Base-by-base conservation (phyloP, 1,284 basidiomycete genomes). In the Sparassis latifolia region DNA sequence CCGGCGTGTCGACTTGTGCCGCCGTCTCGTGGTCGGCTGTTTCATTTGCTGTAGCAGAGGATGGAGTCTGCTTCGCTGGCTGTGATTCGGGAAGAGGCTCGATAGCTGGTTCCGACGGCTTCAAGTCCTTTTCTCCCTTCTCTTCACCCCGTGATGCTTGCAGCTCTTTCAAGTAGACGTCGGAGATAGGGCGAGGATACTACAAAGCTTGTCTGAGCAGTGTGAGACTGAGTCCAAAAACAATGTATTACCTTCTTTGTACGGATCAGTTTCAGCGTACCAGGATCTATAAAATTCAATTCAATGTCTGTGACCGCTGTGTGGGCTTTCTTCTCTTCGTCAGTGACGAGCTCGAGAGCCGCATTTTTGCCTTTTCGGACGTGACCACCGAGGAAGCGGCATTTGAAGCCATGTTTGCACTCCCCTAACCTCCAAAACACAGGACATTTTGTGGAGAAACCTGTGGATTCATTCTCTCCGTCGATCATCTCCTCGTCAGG, bases 331-430 rank as follows among this genome's bases (percentile, higher is more conserved):
- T 78, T 85, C 31, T 81, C 79, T 48, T 81, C 76, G 60, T 89
- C 79, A 1, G 69, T 71, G 0, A 77, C 54, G 0, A 81, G 59
- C 33, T 65, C 62, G n/a, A 80, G 52, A 3, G 66, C 59, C 1
- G 76, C 76, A 27, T 67, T 56, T 27, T 75, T 75, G 30, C 71
- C 69, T 43, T 66, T 63, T 29, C 62, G 67, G 4, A 82, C 64
- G 62, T 98, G 96, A 0, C 80, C 84, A 9, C 88, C 86, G 3
- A 97, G 78, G 69, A 90, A 97, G 2, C 96, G 84, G 65, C 96
- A 99, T 66, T 92, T 90, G 70, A 91, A 86, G 3, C 92, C 96
- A 56, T 82, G 82, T 47, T 84, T 83, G 69, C 95, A 98, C 62
- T 86, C 79, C 0, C 95, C 95, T 4, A 78, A 75, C 55, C 84